Percentiles rank a stretch among this genome's conserved stretches.
These are phyloP conservation scores for Favolaschia claudopus DNA, from an alignment of 768 basidiomycete species.

Conservation along the genomic window DNA sequence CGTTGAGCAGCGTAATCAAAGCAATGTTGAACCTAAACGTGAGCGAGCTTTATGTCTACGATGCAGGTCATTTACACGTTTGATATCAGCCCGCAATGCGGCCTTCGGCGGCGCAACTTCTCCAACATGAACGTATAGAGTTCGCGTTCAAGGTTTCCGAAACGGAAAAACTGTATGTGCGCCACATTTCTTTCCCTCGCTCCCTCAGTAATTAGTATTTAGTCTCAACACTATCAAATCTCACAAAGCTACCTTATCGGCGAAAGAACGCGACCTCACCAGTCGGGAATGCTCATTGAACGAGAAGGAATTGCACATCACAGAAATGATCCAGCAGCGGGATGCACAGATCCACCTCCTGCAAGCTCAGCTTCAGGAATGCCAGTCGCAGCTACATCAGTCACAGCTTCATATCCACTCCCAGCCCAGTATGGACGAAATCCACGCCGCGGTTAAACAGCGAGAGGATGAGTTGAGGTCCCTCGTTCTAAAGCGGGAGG, in stretches of 20 bases:
- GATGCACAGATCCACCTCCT: slow-evolving; percentile 65
- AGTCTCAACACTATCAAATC: slow-evolving; percentile 73
- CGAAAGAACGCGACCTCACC: slow-evolving; percentile 71
- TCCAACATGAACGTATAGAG: slow-evolving; percentile 81
- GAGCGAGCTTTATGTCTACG: slow-evolving; percentile 17
- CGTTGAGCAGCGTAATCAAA: slow-evolving; percentile 77
- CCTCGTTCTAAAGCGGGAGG: slow-evolving; percentile 25
- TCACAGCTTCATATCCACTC: slow-evolving; percentile 32
- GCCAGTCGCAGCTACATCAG: slow-evolving; percentile 48
- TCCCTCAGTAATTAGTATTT: background rate
- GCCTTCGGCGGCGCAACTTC: slow-evolving; percentile 80
- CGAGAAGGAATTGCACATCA: slow-evolving; percentile 64
- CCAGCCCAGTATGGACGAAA: slow-evolving; percentile 42
- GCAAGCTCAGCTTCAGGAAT: slow-evolving; percentile 45
- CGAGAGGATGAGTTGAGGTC: slow-evolving; percentile 27
- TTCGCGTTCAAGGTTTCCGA: slow-evolving; percentile 77
- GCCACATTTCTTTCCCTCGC: background rate
- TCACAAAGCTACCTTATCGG: slow-evolving; percentile 61
- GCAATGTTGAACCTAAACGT: slow-evolving; percentile 90
- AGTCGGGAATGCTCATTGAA: slow-evolving; percentile 61
- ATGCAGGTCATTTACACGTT: slow-evolving; percentile 5
- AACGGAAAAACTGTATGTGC: slow-evolving; percentile 76
- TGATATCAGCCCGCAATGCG: slow-evolving; percentile 79
- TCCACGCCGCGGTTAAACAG: slow-evolving; percentile 45
- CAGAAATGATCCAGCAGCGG: slow-evolving; percentile 57